phyloP scores from a whole-genome alignment of 23 red algal genomes.

The Gracilariopsis chorda region DNA sequence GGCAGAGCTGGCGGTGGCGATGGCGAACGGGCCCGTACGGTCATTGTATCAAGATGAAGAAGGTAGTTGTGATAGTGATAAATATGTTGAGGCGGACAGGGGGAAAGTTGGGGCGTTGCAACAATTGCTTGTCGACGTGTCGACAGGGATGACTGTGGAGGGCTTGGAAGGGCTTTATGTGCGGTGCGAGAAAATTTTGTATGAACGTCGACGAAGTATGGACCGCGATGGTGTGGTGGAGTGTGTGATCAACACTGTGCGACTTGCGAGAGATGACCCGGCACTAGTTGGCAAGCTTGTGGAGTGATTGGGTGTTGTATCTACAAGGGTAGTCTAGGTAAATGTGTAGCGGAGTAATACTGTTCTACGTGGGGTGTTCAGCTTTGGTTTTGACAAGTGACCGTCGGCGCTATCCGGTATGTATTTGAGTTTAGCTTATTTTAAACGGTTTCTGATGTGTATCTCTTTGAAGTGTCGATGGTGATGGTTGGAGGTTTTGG shows the following conservation, averaged over 20 bases:
- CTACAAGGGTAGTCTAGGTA: no score
- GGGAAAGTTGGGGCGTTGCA: neutral
- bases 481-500: no score
- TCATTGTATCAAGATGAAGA: neutral
- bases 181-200: slow-evolving; percentile 41
- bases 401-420: no score
- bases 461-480: no score
- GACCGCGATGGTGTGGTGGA: slow-evolving; percentile 33
- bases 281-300: slow-evolving; percentile 52
- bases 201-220: slow-evolving; percentile 36
- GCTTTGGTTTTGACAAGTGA: no score
- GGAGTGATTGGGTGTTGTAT: no score
- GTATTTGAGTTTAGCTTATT: no score
- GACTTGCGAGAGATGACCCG: slow-evolving; percentile 42
- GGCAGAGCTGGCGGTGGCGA: neutral
- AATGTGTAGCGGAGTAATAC: no score
- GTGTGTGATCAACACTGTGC: slow-evolving; percentile 20
- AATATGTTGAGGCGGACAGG: neutral
- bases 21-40: neutral
- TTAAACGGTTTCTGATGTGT: no score
- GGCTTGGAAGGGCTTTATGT: slow-evolving; percentile 54
- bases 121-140: slow-evolving; percentile 39
- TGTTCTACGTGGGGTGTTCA: no score
- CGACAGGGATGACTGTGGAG: slow-evolving; percentile 55
- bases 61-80: neutral